Evolutionary conservation across 768 basidiomycete species (phyloP).

Genomic region (Pleurotus tuoliensis): DNA sequence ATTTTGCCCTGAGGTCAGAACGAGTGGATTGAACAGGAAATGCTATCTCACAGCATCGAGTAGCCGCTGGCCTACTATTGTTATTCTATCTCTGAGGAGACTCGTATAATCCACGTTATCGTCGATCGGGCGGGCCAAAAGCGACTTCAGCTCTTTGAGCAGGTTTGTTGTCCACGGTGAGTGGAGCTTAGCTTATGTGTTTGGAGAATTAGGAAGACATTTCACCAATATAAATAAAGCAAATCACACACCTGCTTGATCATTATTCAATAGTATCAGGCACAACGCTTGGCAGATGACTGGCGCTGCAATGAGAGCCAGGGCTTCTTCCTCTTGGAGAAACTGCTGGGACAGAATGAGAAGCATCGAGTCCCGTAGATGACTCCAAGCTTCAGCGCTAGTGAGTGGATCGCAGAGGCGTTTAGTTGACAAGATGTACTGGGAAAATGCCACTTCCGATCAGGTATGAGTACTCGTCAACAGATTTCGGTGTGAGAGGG

Average conservation of each 20-base stretch:
- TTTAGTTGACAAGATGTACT: constrained; percentile 31
- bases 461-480: too few species aligned
- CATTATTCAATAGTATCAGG: constrained; percentile 25
- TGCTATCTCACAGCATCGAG: constrained; percentile 21
- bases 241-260: constrained; percentile 15
- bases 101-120: constrained; percentile 19
- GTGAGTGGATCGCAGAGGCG: constrained; percentile 29
- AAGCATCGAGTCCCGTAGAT: constrained; percentile 45
- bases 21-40: background rate
- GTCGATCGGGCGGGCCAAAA: constrained; percentile 17
- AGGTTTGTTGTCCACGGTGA: constrained; percentile 55
- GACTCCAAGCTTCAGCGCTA: constrained; percentile 50
- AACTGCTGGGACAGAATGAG: constrained; percentile 44
- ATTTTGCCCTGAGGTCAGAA: background rate
- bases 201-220: background rate
- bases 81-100: constrained; percentile 28
- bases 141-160: constrained; percentile 29
- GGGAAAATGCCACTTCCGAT: constrained; percentile 41
- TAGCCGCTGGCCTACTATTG: constrained; percentile 18
- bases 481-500: background rate
- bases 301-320: constrained; percentile 47
- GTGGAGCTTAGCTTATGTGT: constrained; percentile 14
- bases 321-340: constrained; percentile 41
- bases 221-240: constrained; percentile 19
- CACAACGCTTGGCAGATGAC: constrained; percentile 47